These are phyloP conservation scores for Boechera divaricarpa DNA, from an alignment of 345 rosid species.

Conservation along the genomic window DNA sequence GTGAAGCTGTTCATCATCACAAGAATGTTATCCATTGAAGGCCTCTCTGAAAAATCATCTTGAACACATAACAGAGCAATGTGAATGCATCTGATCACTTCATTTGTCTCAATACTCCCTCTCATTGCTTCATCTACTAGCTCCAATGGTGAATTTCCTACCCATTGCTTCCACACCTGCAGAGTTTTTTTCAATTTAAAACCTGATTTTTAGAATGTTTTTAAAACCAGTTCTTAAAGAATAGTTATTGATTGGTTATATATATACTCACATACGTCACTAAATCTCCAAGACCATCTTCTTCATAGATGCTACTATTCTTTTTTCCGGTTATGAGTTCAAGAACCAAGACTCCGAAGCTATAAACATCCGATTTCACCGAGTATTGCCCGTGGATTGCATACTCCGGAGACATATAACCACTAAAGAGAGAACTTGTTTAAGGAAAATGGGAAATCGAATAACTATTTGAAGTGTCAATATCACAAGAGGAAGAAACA, in stretches of 20 bases:
- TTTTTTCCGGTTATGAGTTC: constrained; percentile 51
- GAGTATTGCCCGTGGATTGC: constrained; percentile 50
- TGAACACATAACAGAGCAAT: constrained; percentile 64
- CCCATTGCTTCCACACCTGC: constrained; percentile 63
- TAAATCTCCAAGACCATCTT: constrained; percentile 38
- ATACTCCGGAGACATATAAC: constrained; percentile 56
- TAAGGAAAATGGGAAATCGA: background rate
- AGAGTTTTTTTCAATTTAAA: background rate
- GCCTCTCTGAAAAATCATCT: constrained; percentile 60
- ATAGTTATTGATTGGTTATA: background rate
- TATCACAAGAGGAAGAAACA: background rate
- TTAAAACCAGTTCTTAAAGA: background rate
- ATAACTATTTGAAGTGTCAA: constrained; percentile 1
- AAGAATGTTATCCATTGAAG: constrained; percentile 55
- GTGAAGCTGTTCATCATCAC: constrained; percentile 56
- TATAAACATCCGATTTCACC: constrained; percentile 50
- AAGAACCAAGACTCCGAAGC: constrained; percentile 49
- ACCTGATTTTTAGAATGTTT: background rate
- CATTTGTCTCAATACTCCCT: constrained; percentile 45
- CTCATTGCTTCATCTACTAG: constrained; percentile 49
- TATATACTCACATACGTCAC: constrained; percentile 47
- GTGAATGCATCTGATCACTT: constrained; percentile 63
- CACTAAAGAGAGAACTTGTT: constrained; percentile 33
- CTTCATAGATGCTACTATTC: constrained; percentile 38
- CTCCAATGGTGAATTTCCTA: constrained; percentile 51